phyloP scores from a whole-genome alignment of 495 filamentous ascomycete species.

The Podospora bellae-mahoneyi region DNA sequence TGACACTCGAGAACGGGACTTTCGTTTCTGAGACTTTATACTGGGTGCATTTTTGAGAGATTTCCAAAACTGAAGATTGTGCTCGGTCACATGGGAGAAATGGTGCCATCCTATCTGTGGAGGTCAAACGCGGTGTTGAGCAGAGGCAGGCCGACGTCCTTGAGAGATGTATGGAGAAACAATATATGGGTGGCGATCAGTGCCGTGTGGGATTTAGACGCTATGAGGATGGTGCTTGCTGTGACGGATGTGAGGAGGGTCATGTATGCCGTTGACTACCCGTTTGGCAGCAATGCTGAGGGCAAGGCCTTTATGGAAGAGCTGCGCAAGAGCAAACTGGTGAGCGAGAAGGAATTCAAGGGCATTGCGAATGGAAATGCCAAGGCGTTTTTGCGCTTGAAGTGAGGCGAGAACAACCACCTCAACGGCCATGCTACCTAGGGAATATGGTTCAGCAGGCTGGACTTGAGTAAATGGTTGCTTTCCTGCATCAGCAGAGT shows the following conservation, averaged over 20 bases:
- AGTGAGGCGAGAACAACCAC: conserved; percentile 2
- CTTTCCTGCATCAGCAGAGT: neutral
- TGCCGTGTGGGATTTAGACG: conserved; percentile 57
- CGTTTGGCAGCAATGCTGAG: conserved; percentile 48
- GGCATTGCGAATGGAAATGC: conserved; percentile 56
- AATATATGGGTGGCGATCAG: conserved; percentile 66
- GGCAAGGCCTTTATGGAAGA: conserved; percentile 48
- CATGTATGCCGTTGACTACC: conserved; percentile 61
- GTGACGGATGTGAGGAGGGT: conserved; percentile 51
- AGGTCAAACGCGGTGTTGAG: conserved; percentile 52
- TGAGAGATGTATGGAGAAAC: conserved; percentile 54
- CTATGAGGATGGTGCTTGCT: conserved; percentile 48
- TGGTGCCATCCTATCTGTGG: conserved; percentile 61
- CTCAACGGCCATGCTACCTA: neutral
- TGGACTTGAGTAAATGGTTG: neutral
- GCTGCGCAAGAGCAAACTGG: conserved; percentile 49
- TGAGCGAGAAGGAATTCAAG: conserved; percentile 49
- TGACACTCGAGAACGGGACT: conserved; percentile 49
- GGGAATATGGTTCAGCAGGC: neutral
- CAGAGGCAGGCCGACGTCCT: conserved; percentile 45
- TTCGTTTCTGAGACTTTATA: conserved; percentile 35
- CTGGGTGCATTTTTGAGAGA: conserved; percentile 46
- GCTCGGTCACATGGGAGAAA: conserved; percentile 64
- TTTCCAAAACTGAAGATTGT: conserved; percentile 58
- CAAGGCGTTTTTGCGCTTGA: conserved; percentile 43